Evolutionary conservation across 2,329 filamentous ascomycete species (phyloP).

Genomic region (Neoascochyta sp.): DNA sequence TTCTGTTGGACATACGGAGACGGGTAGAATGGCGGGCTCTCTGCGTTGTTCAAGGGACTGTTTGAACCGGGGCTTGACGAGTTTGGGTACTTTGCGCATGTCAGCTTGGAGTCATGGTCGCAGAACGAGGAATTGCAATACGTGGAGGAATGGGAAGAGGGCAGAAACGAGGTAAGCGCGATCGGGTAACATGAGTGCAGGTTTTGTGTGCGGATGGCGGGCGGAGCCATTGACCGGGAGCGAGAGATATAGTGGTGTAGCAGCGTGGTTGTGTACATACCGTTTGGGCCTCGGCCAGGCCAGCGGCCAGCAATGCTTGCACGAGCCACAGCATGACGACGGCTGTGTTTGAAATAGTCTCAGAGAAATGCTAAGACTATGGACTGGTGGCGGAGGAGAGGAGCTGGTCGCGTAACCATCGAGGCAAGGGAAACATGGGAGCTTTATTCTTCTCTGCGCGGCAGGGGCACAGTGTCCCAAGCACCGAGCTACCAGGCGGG

Average conservation of each 20-base stretch:
- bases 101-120: constrained; percentile 21
- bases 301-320: constrained; percentile 31
- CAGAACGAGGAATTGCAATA: constrained; percentile 18
- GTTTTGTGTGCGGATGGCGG: no score
- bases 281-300: constrained; percentile 27
- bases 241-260: constrained; percentile 8
- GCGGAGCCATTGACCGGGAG: no score
- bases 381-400: constrained; percentile 9
- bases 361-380: constrained; percentile 11
- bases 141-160: constrained; percentile 32
- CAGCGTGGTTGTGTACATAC: constrained; percentile 21
- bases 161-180: constrained; percentile 20
- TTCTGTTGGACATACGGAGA: constrained; percentile 54
- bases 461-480: no score
- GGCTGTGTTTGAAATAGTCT: constrained; percentile 11
- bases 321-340: constrained; percentile 37
- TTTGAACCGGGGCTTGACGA: constrained; percentile 21
- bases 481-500: constrained; percentile 12
- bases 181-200: constrained; percentile 25
- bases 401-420: constrained; percentile 13
- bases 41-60: constrained; percentile 25
- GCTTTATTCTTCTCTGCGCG: constrained; percentile 16
- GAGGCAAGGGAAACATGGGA: constrained; percentile 12
- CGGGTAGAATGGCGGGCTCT: constrained; percentile 69
- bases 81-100: constrained; percentile 31